These are phyloP conservation scores for Besnoitia besnoiti DNA, from an alignment of 169 alveolate species.

Conservation along the genomic window DNA sequence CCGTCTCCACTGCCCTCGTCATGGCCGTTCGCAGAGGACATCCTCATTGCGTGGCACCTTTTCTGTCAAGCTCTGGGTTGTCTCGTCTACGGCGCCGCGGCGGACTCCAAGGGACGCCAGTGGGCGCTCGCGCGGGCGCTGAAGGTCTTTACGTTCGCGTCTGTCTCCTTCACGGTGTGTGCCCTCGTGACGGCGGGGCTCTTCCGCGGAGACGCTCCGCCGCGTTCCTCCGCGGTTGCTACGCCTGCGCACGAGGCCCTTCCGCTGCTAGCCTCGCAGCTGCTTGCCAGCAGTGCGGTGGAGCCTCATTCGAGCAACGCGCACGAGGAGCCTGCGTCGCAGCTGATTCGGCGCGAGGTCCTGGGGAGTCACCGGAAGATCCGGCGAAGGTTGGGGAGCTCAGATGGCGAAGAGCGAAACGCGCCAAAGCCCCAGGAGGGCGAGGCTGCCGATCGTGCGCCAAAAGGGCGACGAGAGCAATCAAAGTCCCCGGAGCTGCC, in stretches of 20 bases:
- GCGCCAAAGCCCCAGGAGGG: no score
- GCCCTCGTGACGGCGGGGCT: not conserved
- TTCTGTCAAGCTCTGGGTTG: constrained; percentile 1
- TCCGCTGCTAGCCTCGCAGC: not conserved
- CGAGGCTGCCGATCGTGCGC: no score
- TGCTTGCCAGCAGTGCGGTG: no score
- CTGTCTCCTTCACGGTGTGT: not conserved
- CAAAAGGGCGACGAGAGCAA: no score
- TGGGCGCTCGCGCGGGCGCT: constrained; percentile 4
- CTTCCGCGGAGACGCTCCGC: not conserved
- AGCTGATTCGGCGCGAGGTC: no score
- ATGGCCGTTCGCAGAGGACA: not conserved
- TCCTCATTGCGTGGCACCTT: constrained; percentile 34
- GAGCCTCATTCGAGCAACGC: no score
- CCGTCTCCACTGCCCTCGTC: not conserved
- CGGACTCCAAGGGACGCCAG: constrained; percentile 17
- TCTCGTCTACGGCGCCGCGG: not conserved
- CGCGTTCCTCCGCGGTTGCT: not conserved
- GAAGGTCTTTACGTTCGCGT: not conserved
- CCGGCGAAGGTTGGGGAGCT: no score
- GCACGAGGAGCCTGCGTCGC: no score
- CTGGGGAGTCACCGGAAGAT: no score
- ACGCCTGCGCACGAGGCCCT: not conserved
- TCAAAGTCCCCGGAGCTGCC: no score
- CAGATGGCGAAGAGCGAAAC: no score